Conservation (phyloP, 1,284 basidiomycete species). For the Fomes fomentarius region DNA sequence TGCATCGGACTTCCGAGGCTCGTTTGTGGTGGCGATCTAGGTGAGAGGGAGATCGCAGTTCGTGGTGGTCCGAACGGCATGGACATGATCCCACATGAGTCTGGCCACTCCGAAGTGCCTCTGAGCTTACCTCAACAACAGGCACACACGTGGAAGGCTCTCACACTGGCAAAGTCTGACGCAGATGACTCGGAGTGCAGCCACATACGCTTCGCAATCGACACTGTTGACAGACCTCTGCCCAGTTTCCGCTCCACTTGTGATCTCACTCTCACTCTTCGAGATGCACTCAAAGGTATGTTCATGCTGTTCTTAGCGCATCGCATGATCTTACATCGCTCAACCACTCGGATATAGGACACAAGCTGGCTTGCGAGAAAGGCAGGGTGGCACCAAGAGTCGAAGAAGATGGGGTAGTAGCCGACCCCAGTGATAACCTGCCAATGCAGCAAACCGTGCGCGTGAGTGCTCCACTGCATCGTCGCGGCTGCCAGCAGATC, state of each 20-base stretch:
- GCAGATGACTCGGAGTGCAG: slow-evolving; percentile 13
- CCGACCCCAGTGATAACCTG: no score
- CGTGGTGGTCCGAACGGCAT: no score
- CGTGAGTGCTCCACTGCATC: no score
- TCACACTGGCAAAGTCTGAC: background rate
- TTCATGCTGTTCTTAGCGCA: background rate
- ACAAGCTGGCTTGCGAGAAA: background rate
- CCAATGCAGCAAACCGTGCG: no score
- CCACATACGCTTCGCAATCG: slow-evolving; percentile 21
- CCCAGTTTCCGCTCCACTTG: slow-evolving; percentile 10
- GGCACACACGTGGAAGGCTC: slow-evolving; percentile 9
- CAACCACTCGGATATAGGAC: background rate
- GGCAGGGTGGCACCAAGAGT: no score
- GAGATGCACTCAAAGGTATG: slow-evolving; percentile 20
- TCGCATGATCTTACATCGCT: background rate
- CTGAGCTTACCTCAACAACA: background rate
- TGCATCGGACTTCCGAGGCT: slow-evolving; percentile 5
- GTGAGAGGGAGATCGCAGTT: no score
- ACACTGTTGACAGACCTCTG: slow-evolving; percentile 14
- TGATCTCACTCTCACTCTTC: slow-evolving; percentile 11
- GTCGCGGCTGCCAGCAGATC: background rate
- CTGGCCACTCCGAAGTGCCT: no score
- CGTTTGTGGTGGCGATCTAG: slow-evolving; percentile 4
- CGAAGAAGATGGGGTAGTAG: no score
- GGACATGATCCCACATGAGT: no score